Evolutionary conservation across 441 rosid species (phyloP).

Genomic region (Populus hybrid): DNA sequence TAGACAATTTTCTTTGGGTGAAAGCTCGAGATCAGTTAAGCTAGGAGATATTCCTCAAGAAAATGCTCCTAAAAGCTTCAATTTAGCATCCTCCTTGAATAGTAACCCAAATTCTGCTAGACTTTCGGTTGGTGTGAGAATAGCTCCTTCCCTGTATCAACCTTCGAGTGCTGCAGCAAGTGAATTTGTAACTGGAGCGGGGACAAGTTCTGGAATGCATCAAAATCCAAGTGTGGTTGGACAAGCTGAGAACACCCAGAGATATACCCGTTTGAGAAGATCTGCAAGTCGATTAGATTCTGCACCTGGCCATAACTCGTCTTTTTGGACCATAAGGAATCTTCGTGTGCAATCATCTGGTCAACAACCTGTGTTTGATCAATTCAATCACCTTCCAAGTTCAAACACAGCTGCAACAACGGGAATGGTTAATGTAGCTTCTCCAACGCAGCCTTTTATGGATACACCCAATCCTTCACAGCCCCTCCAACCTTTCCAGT

Average conservation of each 20-base stretch:
- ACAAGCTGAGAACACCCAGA: slow-evolving; percentile 15
- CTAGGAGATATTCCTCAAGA: slow-evolving; percentile 4
- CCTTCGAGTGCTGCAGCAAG: neutral
- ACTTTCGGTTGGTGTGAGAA: neutral
- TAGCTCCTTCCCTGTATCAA: neutral
- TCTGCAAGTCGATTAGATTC: neutral
- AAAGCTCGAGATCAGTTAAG: slow-evolving; percentile 16
- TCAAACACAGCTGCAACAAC: neutral
- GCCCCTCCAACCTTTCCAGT: slow-evolving; percentile 8
- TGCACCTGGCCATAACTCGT: neutral
- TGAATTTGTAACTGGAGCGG: neutral
- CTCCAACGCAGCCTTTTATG: neutral
- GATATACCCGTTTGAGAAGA: slow-evolving; percentile 32
- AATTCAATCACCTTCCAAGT: neutral
- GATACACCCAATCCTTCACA: neutral
- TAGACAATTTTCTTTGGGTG: slow-evolving; percentile 4
- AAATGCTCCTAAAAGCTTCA: slow-evolving; percentile 6
- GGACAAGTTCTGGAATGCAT: neutral
- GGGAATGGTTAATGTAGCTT: neutral
- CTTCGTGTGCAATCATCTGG: neutral
- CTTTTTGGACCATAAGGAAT: neutral
- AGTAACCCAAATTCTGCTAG: neutral
- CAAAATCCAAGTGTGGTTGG: neutral
- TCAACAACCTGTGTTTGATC: slow-evolving; percentile 5
- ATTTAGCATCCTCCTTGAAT: neutral